Conservation (phyloP, 176 grass and related monocot genomes). For the Tillandsia fasciculata region DNA sequence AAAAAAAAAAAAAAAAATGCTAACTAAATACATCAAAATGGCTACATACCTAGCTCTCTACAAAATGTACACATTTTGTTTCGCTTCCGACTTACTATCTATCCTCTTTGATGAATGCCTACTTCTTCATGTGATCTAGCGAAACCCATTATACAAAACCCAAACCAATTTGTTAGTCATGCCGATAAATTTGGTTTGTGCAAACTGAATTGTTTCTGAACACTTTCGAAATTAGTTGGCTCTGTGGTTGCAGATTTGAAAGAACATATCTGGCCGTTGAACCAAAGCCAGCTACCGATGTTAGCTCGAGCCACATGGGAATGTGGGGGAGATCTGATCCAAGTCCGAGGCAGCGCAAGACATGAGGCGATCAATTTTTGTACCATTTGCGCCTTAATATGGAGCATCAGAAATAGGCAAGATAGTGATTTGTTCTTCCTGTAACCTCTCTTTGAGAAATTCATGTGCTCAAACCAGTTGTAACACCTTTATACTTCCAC, state of each 20-base stretch:
- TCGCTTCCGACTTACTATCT: too few species aligned
- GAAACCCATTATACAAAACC: neutral
- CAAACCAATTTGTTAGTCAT: neutral
- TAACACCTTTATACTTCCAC: conserved; percentile 91
- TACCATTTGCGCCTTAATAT: neutral
- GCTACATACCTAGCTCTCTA: neutral
- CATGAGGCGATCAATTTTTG: neutral
- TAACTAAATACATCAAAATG: neutral
- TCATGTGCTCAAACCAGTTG: conserved; percentile 53
- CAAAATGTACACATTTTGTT: neutral
- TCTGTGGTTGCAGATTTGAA: too few species aligned
- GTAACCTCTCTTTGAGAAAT: neutral
- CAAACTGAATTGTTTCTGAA: neutral
- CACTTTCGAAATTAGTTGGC: too few species aligned
- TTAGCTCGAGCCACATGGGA: too few species aligned
- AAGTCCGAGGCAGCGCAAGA: too few species aligned
- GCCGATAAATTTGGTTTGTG: neutral
- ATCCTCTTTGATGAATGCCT: neutral
- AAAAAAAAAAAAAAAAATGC: neutral
- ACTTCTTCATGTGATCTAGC: neutral
- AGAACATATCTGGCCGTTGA: too few species aligned
- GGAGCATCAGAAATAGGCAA: neutral
- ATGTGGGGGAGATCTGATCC: too few species aligned
- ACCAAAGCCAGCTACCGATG: too few species aligned
- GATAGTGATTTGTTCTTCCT: neutral